These are phyloP conservation scores for Musa schizocarpa DNA, from an alignment of 176 grass and related monocot genomes.

Conservation along the genomic window DNA sequence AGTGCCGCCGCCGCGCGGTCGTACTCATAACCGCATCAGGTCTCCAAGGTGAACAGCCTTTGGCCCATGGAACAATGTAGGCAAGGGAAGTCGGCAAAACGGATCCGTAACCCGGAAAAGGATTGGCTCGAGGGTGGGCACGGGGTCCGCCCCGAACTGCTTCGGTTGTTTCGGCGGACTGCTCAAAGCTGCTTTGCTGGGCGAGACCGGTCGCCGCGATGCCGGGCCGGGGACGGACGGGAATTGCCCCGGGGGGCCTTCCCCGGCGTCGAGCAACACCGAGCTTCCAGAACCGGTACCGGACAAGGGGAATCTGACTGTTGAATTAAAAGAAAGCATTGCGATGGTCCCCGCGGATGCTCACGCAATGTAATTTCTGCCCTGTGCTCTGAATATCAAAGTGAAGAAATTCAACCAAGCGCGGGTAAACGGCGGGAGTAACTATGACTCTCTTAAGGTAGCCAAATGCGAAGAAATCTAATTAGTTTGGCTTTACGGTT, in stretches of 20 bases:
- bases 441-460: slow-evolving; percentile 90
- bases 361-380: slow-evolving; percentile 64
- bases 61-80: slow-evolving; percentile 46
- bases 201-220: no score
- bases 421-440: slow-evolving; percentile 62
- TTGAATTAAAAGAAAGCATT: slow-evolving; percentile 51
- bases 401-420: slow-evolving; percentile 79
- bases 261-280: no score
- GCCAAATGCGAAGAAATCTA: no score
- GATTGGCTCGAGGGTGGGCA: no score
- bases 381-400: slow-evolving; percentile 75
- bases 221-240: no score
- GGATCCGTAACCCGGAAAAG: slow-evolving; percentile 31
- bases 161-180: no score
- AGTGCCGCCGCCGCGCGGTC: no score
- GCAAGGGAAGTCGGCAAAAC: slow-evolving; percentile 45
- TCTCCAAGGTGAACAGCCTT: slow-evolving; percentile 46
- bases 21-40: slow-evolving; percentile 49
- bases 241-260: no score
- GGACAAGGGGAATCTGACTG: slow-evolving; percentile 40
- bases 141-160: no score
- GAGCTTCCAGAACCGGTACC: no score
- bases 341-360: slow-evolving; percentile 61
- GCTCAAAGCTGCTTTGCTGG: no score
- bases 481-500: no score